Conservation (phyloP, 2,329 filamentous ascomycete genomes). For the Claviceps citrina region DNA sequence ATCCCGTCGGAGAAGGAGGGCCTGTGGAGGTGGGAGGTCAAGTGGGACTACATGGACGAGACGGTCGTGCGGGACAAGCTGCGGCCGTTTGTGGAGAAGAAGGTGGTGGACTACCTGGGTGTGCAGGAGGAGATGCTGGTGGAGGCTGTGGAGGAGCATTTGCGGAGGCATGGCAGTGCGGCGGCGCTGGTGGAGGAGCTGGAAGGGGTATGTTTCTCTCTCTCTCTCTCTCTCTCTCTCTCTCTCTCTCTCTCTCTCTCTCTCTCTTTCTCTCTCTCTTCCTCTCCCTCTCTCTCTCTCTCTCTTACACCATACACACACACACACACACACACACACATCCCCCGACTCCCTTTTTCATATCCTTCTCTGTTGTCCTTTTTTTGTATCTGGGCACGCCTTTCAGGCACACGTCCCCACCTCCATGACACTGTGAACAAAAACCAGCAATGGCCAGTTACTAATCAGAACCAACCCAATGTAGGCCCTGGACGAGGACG, state of each 20-base stretch:
- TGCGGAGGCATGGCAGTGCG: conserved; percentile 61
- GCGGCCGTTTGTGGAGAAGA: conserved; percentile 91
- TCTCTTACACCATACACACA: too few species aligned
- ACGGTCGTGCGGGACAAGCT: conserved; percentile 70
- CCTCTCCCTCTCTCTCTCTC: too few species aligned
- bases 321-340: too few species aligned
- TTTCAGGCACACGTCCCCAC: too few species aligned
- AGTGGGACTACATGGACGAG: conserved; percentile 84
- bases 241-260: neutral
- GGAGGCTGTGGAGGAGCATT: conserved; percentile 77
- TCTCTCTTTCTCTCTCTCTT: neutral
- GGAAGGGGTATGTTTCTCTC: conserved; percentile 50
- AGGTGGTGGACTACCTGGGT: conserved; percentile 90
- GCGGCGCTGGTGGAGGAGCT: conserved; percentile 70
- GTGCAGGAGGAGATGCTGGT: conserved; percentile 94
- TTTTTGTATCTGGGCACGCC: too few species aligned
- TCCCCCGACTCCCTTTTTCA: too few species aligned
- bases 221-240: neutral
- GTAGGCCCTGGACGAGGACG: conserved; percentile 83
- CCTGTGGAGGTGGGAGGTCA: conserved; percentile 82
- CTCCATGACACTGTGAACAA: too few species aligned
- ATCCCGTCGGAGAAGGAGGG: conserved; percentile 78
- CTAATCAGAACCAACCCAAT: too few species aligned
- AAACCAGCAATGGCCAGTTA: too few species aligned
- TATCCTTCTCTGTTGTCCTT: too few species aligned